phyloP scores from a whole-genome alignment of 768 basidiomycete species.

The Melanogaster broomeanus region DNA sequence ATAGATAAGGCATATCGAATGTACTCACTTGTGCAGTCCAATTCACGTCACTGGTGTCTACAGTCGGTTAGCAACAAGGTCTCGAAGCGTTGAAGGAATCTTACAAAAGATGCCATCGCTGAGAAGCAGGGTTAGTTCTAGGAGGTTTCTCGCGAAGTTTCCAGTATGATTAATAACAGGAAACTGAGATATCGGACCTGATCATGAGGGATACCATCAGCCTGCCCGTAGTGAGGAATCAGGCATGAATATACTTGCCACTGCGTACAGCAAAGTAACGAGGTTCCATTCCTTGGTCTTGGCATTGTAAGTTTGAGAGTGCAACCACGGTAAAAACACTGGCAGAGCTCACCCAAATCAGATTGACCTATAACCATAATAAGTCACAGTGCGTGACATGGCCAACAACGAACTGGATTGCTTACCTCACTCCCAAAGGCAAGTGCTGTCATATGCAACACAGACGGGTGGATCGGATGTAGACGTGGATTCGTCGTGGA shows the following conservation, averaged over 20 bases:
- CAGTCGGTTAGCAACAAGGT: not conserved
- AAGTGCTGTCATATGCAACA: constrained; percentile 9
- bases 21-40: constrained; percentile 14
- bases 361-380: constrained; percentile 10
- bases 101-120: constrained; percentile 13
- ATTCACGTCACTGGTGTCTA: constrained; percentile 3
- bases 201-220: not conserved
- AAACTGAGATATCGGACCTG: constrained; percentile 17
- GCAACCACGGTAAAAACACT: not conserved
- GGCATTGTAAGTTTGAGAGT: not conserved
- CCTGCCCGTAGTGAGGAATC: not conserved
- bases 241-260: not conserved
- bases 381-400: not conserved
- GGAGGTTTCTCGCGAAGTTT: not conserved
- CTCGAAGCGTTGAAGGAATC: not conserved
- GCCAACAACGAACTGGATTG: not conserved
- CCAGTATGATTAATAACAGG: constrained; percentile 1
- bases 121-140: not conserved
- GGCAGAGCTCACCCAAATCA: constrained; percentile 17
- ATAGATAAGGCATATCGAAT: not conserved
- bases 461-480: not conserved
- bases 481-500: no score
- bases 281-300: constrained; percentile 18
- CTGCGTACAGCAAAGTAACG: constrained; percentile 16
- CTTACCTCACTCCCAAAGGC: constrained; percentile 12